Conservation (phyloP, 2,329 filamentous ascomycete genomes). For the Trichophyton schoenleinii region DNA sequence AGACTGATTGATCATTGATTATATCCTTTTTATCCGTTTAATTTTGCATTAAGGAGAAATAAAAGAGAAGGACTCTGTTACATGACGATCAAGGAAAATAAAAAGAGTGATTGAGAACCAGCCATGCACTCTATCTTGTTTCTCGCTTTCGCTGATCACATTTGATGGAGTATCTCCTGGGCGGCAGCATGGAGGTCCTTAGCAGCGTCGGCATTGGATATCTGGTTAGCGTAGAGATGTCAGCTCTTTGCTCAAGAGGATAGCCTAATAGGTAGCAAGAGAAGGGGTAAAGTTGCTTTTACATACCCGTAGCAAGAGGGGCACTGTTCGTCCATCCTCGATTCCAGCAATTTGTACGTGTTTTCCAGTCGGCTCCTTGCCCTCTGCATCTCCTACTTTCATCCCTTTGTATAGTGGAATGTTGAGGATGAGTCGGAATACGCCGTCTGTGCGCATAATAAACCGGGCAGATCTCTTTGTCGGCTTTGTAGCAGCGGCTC, state of each 20-base stretch:
- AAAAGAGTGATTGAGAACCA: background rate
- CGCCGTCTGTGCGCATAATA: conserved; percentile 84
- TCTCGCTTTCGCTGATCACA: conserved; percentile 1
- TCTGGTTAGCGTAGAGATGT: conserved; percentile 1
- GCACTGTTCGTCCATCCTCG: conserved; percentile 41
- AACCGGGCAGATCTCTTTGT: conserved; percentile 50
- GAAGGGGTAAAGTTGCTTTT: background rate
- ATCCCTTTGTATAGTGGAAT: conserved; percentile 66
- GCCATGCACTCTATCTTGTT: background rate
- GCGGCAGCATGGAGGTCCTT: conserved; percentile 9
- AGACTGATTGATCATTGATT: background rate
- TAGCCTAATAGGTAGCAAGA: background rate
- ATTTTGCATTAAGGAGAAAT: background rate
- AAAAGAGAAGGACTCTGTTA: background rate
- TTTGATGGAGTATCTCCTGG: conserved; percentile 4
- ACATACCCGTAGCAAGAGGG: conserved; percentile 46
- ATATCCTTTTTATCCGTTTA: background rate
- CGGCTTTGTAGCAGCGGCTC: conserved; percentile 3
- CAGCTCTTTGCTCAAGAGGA: background rate
- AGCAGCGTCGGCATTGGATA: conserved; percentile 5
- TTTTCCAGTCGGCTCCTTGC: conserved; percentile 56
- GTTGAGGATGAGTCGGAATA: conserved; percentile 75
- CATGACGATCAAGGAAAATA: background rate
- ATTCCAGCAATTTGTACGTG: conserved; percentile 52
- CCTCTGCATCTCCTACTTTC: conserved; percentile 55